Conservation (phyloP, 768 basidiomycete genomes). For the Russula vinacea region DNA sequence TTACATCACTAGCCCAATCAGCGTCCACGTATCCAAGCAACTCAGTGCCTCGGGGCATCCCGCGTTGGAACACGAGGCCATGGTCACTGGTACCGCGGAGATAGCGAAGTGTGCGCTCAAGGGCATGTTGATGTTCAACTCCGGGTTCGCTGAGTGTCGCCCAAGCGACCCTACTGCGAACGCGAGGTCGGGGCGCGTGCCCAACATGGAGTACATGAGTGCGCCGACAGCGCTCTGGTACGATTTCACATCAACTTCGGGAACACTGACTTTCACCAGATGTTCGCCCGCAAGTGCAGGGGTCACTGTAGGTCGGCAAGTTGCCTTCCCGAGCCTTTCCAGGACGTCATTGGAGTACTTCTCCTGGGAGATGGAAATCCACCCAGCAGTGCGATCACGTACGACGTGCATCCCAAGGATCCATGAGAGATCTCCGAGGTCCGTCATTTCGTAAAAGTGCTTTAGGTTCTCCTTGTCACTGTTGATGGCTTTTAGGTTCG, state of each 20-base stretch:
- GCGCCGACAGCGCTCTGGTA: neutral
- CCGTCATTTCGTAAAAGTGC: no score
- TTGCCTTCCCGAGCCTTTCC: neutral
- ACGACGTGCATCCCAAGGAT: no score
- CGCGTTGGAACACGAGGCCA: neutral
- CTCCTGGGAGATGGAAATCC: no score
- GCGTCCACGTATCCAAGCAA: neutral
- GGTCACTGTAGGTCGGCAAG: neutral
- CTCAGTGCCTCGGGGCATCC: neutral
- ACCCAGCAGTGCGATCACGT: no score
- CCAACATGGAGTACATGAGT: neutral
- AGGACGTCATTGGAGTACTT: neutral
- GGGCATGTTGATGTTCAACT: slow-evolving; percentile 34
- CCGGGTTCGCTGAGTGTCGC: slow-evolving; percentile 36
- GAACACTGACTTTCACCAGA: neutral
- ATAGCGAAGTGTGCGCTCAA: slow-evolving; percentile 20
- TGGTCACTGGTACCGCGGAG: neutral
- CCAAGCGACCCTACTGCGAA: slow-evolving; percentile 28
- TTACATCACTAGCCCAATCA: neutral
- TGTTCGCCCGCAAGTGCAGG: neutral
- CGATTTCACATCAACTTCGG: neutral
- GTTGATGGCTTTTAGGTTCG: no score
- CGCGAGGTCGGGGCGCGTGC: slow-evolving; percentile 40
- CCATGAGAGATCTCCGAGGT: no score
- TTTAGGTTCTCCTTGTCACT: no score